These are phyloP conservation scores for Articulospora tetracladia DNA, from an alignment of 495 filamentous ascomycete species.

Conservation along the genomic window DNA sequence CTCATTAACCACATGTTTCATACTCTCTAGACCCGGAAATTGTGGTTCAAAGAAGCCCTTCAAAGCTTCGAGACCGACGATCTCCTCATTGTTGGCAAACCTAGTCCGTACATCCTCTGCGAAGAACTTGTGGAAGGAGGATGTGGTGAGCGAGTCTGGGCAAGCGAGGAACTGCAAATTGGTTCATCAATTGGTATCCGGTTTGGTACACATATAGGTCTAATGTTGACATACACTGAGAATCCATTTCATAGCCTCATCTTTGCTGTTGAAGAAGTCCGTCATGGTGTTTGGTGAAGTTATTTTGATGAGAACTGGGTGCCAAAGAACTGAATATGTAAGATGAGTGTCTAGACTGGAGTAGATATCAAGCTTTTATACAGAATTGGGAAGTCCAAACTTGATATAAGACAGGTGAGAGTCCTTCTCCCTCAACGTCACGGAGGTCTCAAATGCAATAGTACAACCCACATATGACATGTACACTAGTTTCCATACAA, in stretches of 20 bases:
- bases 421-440: too few species aligned
- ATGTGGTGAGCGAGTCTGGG: neutral
- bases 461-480: too few species aligned
- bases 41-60: conserved; percentile 1
- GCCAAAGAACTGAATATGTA: too few species aligned
- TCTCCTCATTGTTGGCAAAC: conserved; percentile 4
- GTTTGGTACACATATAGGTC: neutral
- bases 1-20: conserved; percentile 24
- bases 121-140: neutral
- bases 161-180: neutral
- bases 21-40: conserved; percentile 20
- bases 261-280: neutral
- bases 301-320: too few species aligned
- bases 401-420: too few species aligned
- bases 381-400: too few species aligned
- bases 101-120: neutral
- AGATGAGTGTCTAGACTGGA: too few species aligned
- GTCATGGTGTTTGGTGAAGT: too few species aligned
- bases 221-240: neutral
- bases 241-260: neutral
- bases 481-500: too few species aligned
- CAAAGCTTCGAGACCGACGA: neutral
- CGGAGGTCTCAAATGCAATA: too few species aligned
- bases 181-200: neutral
- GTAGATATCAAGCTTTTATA: too few species aligned